A percentile compares a stretch with the other conserved stretches of the same genome.
These are phyloP conservation scores for Rhinocladiella similis DNA, from an alignment of 2,329 filamentous ascomycete species.

Conservation along the genomic window DNA sequence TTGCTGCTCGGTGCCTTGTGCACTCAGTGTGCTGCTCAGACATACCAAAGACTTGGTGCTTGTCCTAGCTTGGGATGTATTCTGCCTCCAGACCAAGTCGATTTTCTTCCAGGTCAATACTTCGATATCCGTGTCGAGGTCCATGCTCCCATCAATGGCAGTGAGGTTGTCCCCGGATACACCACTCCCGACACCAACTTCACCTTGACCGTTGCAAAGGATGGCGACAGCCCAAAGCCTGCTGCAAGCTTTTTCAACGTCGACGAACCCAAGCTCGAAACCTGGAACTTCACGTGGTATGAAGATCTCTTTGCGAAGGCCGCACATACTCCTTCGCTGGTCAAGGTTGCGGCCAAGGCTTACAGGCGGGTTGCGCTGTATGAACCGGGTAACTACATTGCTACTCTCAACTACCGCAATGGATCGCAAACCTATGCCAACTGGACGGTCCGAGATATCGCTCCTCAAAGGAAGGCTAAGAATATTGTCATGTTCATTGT, in stretches of 20 bases:
- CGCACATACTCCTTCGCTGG: slow-evolving; percentile 65
- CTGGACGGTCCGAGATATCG: slow-evolving; percentile 74
- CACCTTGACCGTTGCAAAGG: slow-evolving; percentile 66
- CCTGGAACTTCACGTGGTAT: slow-evolving; percentile 81
- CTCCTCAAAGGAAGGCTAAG: slow-evolving; percentile 72
- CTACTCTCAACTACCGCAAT: slow-evolving; percentile 74
- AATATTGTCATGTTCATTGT: slow-evolving; percentile 83
- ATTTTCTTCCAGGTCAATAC: slow-evolving; percentile 80
- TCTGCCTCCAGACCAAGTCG: slow-evolving; percentile 64
- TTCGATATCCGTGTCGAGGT: slow-evolving; percentile 84
- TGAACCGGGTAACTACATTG: slow-evolving; percentile 76
- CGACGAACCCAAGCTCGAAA: slow-evolving; percentile 71
- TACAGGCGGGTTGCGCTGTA: slow-evolving; percentile 75
- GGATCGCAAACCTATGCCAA: slow-evolving; percentile 69
- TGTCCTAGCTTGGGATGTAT: slow-evolving; percentile 59
- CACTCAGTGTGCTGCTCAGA: slow-evolving; percentile 44
- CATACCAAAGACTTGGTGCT: slow-evolving; percentile 56
- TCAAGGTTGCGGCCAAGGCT: slow-evolving; percentile 77
- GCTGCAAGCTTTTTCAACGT: slow-evolving; percentile 69
- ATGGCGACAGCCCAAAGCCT: slow-evolving; percentile 53
- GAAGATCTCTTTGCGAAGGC: slow-evolving; percentile 80
- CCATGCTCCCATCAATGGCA: slow-evolving; percentile 78
- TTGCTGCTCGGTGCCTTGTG: slow-evolving; percentile 20
- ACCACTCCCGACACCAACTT: slow-evolving; percentile 72
- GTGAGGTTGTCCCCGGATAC: slow-evolving; percentile 70